phyloP scores from a whole-genome alignment of 805 yeast genomes.

The Candida stauntonica region DNA sequence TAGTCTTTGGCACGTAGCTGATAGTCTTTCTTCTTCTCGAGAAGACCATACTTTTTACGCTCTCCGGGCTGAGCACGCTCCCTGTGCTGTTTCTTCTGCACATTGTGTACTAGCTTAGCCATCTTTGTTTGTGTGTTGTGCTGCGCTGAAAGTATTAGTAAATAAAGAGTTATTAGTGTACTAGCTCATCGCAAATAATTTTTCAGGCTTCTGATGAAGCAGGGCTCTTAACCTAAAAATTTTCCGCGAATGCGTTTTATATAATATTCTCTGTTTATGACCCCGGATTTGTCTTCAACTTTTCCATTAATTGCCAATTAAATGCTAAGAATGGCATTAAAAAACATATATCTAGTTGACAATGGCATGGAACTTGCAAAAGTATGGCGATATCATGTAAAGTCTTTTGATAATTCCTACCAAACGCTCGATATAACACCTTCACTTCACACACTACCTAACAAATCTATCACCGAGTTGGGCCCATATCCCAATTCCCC shows the following conservation, averaged over 20 bases:
- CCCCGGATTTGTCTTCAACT: too few species aligned
- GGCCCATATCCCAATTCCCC: neutral
- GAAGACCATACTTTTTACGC: conserved; percentile 72
- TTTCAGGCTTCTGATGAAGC: too few species aligned
- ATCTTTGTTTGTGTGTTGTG: conserved; percentile 30
- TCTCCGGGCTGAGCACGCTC: conserved; percentile 86
- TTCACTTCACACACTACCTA: neutral
- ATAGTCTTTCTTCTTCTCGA: conserved; percentile 91
- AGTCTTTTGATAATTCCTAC: conserved; percentile 1
- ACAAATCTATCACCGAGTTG: neutral
- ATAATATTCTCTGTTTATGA: too few species aligned
- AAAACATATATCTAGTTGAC: conserved; percentile 1
- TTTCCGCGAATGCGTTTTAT: neutral
- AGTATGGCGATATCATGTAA: conserved; percentile 1
- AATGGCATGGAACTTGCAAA: neutral
- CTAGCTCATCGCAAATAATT: too few species aligned
- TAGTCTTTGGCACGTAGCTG: conserved; percentile 64
- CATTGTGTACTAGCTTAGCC: conserved; percentile 82
- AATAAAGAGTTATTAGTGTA: too few species aligned
- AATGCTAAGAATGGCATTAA: neutral
- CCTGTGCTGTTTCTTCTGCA: conserved; percentile 93
- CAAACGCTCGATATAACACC: neutral
- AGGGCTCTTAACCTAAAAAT: neutral
- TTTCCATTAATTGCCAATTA: too few species aligned
- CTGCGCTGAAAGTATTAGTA: too few species aligned